phyloP scores from a whole-genome alignment of 257 asterid genomes.

The Nemophila menziesii region DNA sequence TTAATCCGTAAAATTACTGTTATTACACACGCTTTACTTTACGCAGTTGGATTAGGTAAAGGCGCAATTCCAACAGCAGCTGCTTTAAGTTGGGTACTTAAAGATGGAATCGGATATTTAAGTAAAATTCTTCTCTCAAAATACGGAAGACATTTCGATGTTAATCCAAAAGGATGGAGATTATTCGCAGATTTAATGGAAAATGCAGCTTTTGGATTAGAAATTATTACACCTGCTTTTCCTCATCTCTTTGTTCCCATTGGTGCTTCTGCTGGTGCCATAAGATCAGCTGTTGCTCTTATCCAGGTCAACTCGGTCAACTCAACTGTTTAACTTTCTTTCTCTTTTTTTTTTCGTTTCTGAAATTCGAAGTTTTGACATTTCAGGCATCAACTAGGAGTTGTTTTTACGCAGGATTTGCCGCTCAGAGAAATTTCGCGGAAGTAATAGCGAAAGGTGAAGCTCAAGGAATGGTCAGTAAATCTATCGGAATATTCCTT shows the following conservation, averaged over 20 bases:
- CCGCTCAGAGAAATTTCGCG: conserved; percentile 96
- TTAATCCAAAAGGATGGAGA: conserved; percentile 97
- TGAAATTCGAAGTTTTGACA: too few species aligned
- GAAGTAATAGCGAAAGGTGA: conserved; percentile 99
- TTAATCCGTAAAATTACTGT: too few species aligned
- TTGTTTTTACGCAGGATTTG: conserved; percentile 97
- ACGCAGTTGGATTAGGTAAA: conserved; percentile 93
- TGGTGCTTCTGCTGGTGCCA: conserved; percentile 96
- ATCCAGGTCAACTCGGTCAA: conserved; percentile 71
- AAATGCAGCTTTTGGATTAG: conserved; percentile 95
- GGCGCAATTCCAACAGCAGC: conserved; percentile 99
- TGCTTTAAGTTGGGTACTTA: conserved; percentile 93
- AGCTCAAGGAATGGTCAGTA: conserved; percentile 99
- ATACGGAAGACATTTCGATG: conserved; percentile 93
- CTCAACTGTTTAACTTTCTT: too few species aligned
- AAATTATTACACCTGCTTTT: conserved; percentile 87
- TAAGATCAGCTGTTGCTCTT: conserved; percentile 84
- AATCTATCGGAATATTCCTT: conserved; percentile 75
- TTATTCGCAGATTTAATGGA: conserved; percentile 84
- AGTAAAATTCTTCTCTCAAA: conserved; percentile 86
- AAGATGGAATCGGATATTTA: conserved; percentile 94
- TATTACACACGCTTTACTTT: conserved; percentile 69
- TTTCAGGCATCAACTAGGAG: conserved; percentile 94
- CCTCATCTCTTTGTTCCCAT: conserved; percentile 93
- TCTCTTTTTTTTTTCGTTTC: neutral